Evolutionary conservation across 495 filamentous ascomycete species (phyloP).

Genomic region (Tuber umbilicatum): DNA sequence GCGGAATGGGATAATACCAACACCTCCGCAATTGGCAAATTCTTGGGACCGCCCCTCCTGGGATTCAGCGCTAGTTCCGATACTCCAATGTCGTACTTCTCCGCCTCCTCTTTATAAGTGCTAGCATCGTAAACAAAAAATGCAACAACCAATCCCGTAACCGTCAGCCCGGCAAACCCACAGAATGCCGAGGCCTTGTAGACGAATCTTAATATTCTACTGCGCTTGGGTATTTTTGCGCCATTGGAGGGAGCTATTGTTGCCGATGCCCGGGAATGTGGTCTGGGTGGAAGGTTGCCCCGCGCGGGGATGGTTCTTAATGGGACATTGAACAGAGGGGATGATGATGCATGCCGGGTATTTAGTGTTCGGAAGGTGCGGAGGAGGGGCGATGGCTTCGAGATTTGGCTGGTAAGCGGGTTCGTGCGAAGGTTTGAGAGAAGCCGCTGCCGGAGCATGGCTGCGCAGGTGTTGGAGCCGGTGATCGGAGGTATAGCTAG

Average conservation of each 20-base stretch:
- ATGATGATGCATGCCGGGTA: conserved; percentile 11
- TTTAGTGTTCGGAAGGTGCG: conserved; percentile 13
- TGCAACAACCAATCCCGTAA: conserved; percentile 55
- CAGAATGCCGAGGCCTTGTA: conserved; percentile 52
- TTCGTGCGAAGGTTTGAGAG: conserved; percentile 18
- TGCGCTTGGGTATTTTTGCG: conserved; percentile 13
- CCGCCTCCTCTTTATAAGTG: conserved; percentile 68
- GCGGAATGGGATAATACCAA: conserved; percentile 44
- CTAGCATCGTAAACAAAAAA: conserved; percentile 95
- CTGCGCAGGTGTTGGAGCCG: background rate
- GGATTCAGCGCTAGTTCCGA: conserved; percentile 76
- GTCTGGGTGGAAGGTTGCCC: background rate
- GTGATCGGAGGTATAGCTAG: background rate
- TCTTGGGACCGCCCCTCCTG: conserved; percentile 84
- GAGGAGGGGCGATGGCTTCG: background rate
- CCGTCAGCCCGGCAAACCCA: conserved; percentile 55
- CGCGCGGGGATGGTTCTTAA: background rate
- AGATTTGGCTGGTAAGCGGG: conserved; percentile 11
- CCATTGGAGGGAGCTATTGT: conserved; percentile 7
- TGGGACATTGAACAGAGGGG: conserved; percentile 11
- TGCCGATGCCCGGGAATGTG: conserved; percentile 18
- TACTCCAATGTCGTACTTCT: conserved; percentile 66
- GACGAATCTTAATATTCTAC: conserved; percentile 32
- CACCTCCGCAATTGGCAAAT: conserved; percentile 81
- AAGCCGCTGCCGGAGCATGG: conserved; percentile 25